Evolutionary conservation across 2,329 filamentous ascomycete species (phyloP), one percentile per base, ranked within the genome.

Genomic region (Magnaporthiopsis incrustans): DNA sequence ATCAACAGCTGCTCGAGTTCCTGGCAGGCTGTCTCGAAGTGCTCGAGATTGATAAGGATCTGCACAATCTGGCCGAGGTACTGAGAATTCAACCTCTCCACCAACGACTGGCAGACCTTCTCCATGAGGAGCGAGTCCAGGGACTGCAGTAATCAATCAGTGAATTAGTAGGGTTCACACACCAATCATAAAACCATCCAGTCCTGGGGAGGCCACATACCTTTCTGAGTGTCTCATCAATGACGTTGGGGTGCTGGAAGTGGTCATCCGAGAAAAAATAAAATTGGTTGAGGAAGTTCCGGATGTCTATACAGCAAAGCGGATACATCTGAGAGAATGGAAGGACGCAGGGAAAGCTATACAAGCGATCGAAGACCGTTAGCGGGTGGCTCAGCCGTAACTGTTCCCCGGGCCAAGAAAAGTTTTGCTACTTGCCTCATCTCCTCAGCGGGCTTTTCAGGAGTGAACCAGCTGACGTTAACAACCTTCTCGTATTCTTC

Each of bases 321-420:
- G 95, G 94, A 73, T 99, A 99, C 95, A 99, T 99, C 71, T 98
- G 93, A 15, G 93, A 97, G 75, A 99, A 99, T 0, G 95, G 96
- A 1, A 99, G 81, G n/a, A 97, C 91, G 70, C 90, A 96, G 6
- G 95, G 96, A 73, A 97, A 97, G 15, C 90, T 93, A 67, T 3
- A 27, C 1, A 27, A 11, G 15, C 35, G 6, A 25, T 30, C 25
- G 7, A 53, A 53, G 22, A 53, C 5, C 3, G 6, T 53, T 10
- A 53, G 44, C 44, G n/a, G 7, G 4, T n/a, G 44, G 44, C 22
- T n/a, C 7, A 15, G 6, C 44, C 8, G 4, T 11, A 53, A n/a
- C 44, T 5, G 27, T 10, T 53, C 1, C 44, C 4, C 8, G 1
- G 44, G 44, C 4, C n/a, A 93, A 84, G 83, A 10, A 62, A 32